These are phyloP conservation scores for Plectosphaerella sp. DNA, from an alignment of 2,329 filamentous ascomycete species.

Conservation along the genomic window DNA sequence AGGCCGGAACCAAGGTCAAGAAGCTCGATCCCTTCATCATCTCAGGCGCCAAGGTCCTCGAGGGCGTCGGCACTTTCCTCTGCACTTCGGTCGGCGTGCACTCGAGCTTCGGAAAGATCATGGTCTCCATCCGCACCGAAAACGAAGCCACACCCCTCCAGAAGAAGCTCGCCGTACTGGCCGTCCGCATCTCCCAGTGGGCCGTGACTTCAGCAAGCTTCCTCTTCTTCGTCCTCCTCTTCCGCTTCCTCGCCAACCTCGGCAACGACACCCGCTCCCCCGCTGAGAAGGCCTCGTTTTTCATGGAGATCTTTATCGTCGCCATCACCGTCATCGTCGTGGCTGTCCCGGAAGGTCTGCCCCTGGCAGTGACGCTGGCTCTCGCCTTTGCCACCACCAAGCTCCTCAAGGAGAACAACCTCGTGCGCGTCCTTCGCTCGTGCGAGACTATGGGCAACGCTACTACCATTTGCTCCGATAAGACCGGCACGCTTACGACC, in stretches of 20 bases:
- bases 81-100: constrained; percentile 50
- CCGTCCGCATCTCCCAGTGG: constrained; percentile 37
- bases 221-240: constrained; percentile 22
- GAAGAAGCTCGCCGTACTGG: constrained; percentile 41
- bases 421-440: constrained; percentile 53
- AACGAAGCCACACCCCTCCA: constrained; percentile 49
- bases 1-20: constrained; percentile 50
- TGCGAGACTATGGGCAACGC: constrained; percentile 62
- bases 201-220: constrained; percentile 54
- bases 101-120: constrained; percentile 48
- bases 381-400: constrained; percentile 57
- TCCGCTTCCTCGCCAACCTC: neutral
- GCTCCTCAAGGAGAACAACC: constrained; percentile 58
- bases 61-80: constrained; percentile 43
- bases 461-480: constrained; percentile 59
- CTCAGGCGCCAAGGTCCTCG: constrained; percentile 48
- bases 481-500: constrained; percentile 60
- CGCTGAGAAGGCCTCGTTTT: constrained; percentile 46
- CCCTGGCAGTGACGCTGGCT: constrained; percentile 55
- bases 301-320: constrained; percentile 52
- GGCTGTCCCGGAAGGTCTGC: constrained; percentile 54
- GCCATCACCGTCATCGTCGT: constrained; percentile 55
- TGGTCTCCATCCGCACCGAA: constrained; percentile 48
- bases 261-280: constrained; percentile 24
- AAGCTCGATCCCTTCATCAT: constrained; percentile 61